These are phyloP conservation scores for Aspergillus coremiiformis DNA, from an alignment of 495 filamentous ascomycete genomes.

Conservation along the genomic window DNA sequence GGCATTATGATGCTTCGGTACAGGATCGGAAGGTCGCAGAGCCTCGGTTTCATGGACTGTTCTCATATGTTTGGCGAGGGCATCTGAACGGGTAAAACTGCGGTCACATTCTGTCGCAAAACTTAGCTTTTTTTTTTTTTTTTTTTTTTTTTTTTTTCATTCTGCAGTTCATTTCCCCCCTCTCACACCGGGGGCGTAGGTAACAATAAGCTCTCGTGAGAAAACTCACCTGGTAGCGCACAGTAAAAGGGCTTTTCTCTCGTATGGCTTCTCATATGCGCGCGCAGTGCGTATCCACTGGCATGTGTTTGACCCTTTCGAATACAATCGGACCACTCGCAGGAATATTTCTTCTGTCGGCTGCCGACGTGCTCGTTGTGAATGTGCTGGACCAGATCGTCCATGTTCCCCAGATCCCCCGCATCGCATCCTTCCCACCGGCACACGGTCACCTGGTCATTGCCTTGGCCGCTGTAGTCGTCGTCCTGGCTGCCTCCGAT, in stretches of 20 bases:
- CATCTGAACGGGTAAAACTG: conserved; percentile 93
- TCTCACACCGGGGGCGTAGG: too few relatives aligned
- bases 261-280: conserved; percentile 96
- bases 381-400: conserved; percentile 84
- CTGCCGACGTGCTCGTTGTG: conserved; percentile 87
- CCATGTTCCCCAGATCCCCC: conserved; percentile 86
- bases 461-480: conserved; percentile 66
- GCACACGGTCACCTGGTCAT: conserved; percentile 83
- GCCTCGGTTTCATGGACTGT: conserved; percentile 97
- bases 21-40: conserved; percentile 77
- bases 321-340: conserved; percentile 86
- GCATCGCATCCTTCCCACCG: conserved; percentile 79
- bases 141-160: not conserved
- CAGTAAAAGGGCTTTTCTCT: conserved; percentile 98
- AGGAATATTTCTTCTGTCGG: conserved; percentile 78
- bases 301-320: conserved; percentile 86
- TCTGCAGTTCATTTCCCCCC: not conserved
- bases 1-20: conserved; percentile 65
- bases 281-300: conserved; percentile 88
- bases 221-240: conserved; percentile 68
- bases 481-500: conserved; percentile 56
- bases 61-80: conserved; percentile 95
- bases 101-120: conserved; percentile 77
- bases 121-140: not conserved
- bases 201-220: too few relatives aligned